These are phyloP conservation scores for Ophiostoma populinum DNA, from an alignment of 2,329 filamentous ascomycete genomes.

Conservation along the genomic window DNA sequence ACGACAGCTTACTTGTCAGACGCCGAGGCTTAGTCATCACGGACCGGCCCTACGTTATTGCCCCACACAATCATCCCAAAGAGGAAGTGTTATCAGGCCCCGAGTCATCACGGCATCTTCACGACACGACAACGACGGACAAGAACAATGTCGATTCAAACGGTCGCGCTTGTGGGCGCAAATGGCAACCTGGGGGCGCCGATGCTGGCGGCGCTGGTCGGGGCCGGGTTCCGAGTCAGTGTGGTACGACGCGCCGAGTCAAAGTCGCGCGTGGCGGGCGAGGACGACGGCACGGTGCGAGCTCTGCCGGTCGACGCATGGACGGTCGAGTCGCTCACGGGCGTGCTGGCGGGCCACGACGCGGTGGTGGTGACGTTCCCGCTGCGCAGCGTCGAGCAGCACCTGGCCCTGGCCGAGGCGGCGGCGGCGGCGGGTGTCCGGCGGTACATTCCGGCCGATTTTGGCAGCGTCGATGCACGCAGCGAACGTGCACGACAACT, in stretches of 20 bases:
- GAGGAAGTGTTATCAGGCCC: too few species aligned
- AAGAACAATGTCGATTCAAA: slow-evolving; percentile 20
- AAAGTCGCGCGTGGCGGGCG: slow-evolving; percentile 9
- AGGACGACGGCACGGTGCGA: slow-evolving; percentile 9
- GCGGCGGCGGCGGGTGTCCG: slow-evolving; percentile 20
- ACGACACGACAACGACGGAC: background rate
- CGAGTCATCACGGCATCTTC: background rate
- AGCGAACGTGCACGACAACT: slow-evolving; percentile 18
- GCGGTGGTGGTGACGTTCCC: slow-evolving; percentile 21
- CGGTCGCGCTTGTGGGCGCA: slow-evolving; percentile 21
- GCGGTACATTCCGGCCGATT: slow-evolving; percentile 24
- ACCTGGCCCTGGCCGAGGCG: slow-evolving; percentile 20
- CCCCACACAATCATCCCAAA: too few species aligned
- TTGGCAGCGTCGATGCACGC: slow-evolving; percentile 22
- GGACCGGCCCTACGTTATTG: too few species aligned
- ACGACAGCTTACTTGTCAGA: too few species aligned
- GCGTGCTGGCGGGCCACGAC: slow-evolving; percentile 18
- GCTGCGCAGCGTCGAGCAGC: slow-evolving; percentile 15
- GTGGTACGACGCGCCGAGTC: slow-evolving; percentile 19
- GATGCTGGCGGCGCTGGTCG: slow-evolving; percentile 18
- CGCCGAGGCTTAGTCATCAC: too few species aligned
- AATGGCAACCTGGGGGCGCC: slow-evolving; percentile 20
- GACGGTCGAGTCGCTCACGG: slow-evolving; percentile 16
- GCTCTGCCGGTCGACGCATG: slow-evolving; percentile 15
- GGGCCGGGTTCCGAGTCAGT: slow-evolving; percentile 18